Base-by-base conservation (phyloP, 164 flowering plant genomes). In the Stephania japonica region DNA sequence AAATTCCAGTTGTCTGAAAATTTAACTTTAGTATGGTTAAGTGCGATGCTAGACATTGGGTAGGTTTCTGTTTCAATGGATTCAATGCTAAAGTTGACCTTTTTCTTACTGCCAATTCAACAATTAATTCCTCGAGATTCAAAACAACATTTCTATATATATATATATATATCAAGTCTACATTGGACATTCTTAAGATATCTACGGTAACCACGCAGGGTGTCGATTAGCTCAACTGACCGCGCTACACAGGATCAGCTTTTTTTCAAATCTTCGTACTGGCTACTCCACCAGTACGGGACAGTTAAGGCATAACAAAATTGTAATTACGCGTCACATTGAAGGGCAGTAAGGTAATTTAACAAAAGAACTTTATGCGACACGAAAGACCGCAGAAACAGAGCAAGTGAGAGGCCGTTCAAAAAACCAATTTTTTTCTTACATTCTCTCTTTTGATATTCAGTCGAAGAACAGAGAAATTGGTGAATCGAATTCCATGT, bases 381-480 rank as follows among this genome's bases (percentile, higher is more conserved):
- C 44, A 56, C 38, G 73, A 70, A 70, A 12, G 9, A 38, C 24
- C 67, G 64, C 24, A 38, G 73, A 70, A 70, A 38, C 47, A 18
- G 72, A 70, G 73, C 1, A n/a, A 23, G 11, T 25, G 44, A 23
- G 44, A 23, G 72, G 50, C 72, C 59, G 38, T 11, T 25, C 18
- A 25, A 26, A 50, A 49, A 21, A 4, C 10, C 42, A 63, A 63
- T 63, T 24, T 63, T 25, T 63, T 63, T 32, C 4, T 32, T 32
- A 32, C 38, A 1, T 32, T 32, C 38, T 32, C 38, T 32, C 4
- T 10, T 63, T 7, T 27, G 7, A 63, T 23, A 4, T 4, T 10
- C 50, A n/a, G 16, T 61, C 27, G 53, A 25, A 25, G 44, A 72
- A 49, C 25, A 16, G 18, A 9, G n/a, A 21, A 16, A 6, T 59